Evolutionary conservation across 1,284 basidiomycete genomes (phyloP).

Genomic region (Pseudozyma hubeiensis): DNA sequence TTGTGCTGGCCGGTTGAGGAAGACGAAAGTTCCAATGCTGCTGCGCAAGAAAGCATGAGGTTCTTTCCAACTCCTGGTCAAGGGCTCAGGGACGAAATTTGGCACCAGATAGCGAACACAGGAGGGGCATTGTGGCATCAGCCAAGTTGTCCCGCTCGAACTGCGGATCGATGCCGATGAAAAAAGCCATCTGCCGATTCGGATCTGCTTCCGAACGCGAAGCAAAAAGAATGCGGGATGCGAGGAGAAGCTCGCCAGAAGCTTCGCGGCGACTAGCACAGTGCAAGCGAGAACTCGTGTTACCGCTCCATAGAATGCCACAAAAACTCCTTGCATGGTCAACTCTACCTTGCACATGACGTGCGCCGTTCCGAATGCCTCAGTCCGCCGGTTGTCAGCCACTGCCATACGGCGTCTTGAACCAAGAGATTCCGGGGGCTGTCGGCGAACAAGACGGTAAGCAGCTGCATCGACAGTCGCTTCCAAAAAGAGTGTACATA

Average conservation of each 20-base stretch:
- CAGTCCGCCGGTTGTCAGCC: background rate
- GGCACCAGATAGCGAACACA: no score
- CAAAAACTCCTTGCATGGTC: constrained; percentile 13
- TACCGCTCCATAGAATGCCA: constrained; percentile 2
- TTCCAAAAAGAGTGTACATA: background rate
- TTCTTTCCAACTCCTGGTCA: no score
- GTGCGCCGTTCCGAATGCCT: background rate
- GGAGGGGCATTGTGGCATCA: no score
- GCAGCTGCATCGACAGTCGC: no score
- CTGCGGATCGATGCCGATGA: no score
- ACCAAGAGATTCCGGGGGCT: no score
- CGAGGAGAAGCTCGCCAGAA: constrained; percentile 10
- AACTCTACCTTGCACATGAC: constrained; percentile 5
- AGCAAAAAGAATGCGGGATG: background rate
- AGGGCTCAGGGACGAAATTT: no score
- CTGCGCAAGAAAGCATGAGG: no score
- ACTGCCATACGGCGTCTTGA: background rate
- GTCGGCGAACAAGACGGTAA: no score
- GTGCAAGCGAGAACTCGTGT: constrained; percentile 21
- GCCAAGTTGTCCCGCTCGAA: no score
- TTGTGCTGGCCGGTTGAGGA: no score
- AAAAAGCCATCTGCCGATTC: background rate
- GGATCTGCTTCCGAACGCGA: background rate
- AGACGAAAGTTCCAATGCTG: no score
- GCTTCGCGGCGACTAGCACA: constrained; percentile 11